Evolutionary conservation across 306 rosid genomes (phyloP).

Genomic region (Elaeagnus macrophylla): DNA sequence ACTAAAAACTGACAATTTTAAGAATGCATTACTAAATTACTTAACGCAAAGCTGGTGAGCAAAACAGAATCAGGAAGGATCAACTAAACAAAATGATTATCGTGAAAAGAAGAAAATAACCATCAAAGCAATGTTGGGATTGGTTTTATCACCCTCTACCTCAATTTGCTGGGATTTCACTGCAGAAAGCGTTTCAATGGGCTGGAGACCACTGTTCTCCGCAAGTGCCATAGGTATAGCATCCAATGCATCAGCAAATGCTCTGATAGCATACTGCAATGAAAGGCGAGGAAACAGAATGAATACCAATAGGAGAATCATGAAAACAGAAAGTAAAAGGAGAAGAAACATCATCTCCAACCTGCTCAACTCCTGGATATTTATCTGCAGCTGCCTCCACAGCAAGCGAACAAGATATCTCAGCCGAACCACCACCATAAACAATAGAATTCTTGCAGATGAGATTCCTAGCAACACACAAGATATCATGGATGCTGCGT

Average conservation of each 20-base stretch:
- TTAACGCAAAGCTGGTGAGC: not conserved
- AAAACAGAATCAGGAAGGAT: not conserved
- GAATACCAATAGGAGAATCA: not conserved
- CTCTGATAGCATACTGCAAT: slow-evolving; percentile 91
- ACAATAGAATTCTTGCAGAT: slow-evolving; percentile 93
- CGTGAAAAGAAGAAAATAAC: not conserved
- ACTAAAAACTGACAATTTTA: not conserved
- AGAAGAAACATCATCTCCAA: slow-evolving; percentile 14
- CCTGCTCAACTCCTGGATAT: slow-evolving; percentile 96
- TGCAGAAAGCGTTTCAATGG: slow-evolving; percentile 83
- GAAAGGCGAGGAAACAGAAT: slow-evolving; percentile 5
- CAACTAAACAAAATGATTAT: not conserved
- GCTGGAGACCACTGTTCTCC: slow-evolving; percentile 96
- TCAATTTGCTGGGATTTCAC: slow-evolving; percentile 92
- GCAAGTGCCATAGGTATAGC: slow-evolving; percentile 95
- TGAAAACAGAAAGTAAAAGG: no score
- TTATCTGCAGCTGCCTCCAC: slow-evolving; percentile 90
- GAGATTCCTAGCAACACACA: slow-evolving; percentile 96
- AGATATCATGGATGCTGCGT: slow-evolving; percentile 89
- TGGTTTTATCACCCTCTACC: slow-evolving; percentile 27
- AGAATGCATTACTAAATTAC: not conserved
- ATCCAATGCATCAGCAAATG: slow-evolving; percentile 89
- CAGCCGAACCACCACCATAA: slow-evolving; percentile 98
- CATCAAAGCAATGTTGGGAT: not conserved
- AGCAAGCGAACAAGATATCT: slow-evolving; percentile 76